Conservation (phyloP, 2,329 filamentous ascomycete species). For the Fusarium palustre region DNA sequence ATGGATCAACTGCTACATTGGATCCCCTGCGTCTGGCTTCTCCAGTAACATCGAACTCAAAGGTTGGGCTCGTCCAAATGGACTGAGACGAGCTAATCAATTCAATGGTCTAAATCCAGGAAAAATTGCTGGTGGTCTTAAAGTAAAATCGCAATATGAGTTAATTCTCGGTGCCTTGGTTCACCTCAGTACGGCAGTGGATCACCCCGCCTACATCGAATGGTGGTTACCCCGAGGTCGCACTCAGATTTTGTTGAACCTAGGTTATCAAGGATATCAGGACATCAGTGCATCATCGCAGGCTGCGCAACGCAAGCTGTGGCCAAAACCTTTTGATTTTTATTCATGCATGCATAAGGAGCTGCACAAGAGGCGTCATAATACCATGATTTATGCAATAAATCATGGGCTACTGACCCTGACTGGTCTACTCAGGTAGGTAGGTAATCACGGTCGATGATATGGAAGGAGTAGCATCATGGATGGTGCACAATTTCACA, state of each 20-base stretch:
- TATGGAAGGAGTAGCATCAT: constrained; percentile 13
- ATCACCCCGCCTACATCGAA: constrained; percentile 37
- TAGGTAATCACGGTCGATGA: constrained; percentile 1
- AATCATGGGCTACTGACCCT: neutral
- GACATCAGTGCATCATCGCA: constrained; percentile 19
- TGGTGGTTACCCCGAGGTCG: constrained; percentile 18
- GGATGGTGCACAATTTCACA: neutral
- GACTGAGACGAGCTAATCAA: neutral
- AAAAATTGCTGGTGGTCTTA: neutral
- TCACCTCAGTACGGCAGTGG: constrained; percentile 11
- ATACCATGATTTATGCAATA: constrained; percentile 9
- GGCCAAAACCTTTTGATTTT: constrained; percentile 2
- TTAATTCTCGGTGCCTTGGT: neutral
- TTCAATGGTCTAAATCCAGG: neutral
- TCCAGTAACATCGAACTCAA: constrained; percentile 12
- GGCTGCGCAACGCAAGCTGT: constrained; percentile 9
- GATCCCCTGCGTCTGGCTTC: constrained; percentile 39
- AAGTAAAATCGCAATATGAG: constrained; percentile 10
- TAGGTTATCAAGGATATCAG: constrained; percentile 13
- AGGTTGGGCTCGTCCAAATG: constrained; percentile 5
- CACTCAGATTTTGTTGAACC: constrained; percentile 30
- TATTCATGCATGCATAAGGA: constrained; percentile 15
- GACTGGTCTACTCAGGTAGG: neutral
- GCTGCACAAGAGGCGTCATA: constrained; percentile 18
- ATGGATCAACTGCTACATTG: constrained; percentile 44